These are phyloP conservation scores for Neoscytalidium dimidiatum DNA, from an alignment of 2,329 filamentous ascomycete species.

Conservation along the genomic window DNA sequence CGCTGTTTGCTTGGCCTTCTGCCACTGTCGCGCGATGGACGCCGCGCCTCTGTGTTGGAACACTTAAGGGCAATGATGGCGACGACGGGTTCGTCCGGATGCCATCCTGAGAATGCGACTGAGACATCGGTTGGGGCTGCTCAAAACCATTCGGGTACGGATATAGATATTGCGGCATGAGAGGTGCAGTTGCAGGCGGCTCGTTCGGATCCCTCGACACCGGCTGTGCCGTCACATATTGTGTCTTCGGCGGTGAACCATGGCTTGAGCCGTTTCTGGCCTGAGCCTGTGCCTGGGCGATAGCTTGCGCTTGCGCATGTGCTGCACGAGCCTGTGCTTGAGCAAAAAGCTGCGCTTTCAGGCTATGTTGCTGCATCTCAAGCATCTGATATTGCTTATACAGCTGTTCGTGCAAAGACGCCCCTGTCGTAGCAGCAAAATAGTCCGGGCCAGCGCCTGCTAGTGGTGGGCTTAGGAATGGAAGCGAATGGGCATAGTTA, in stretches of 20 bases:
- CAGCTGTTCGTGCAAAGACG: conserved; percentile 51
- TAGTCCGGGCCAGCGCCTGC: conserved; percentile 43
- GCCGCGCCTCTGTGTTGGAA: conserved; percentile 45
- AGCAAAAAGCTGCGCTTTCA: conserved; percentile 37
- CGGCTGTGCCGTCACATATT: conserved; percentile 16
- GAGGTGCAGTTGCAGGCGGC: conserved; percentile 29
- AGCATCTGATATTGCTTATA: conserved; percentile 52
- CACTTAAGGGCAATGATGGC: conserved; percentile 46
- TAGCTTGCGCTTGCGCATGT: conserved; percentile 37
- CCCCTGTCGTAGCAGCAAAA: conserved; percentile 41
- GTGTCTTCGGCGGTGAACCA: conserved; percentile 15
- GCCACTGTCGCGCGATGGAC: conserved; percentile 46
- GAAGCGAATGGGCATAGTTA: conserved; percentile 42
- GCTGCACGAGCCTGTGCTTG: conserved; percentile 30
- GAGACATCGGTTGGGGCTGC: conserved; percentile 38
- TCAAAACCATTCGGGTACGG: conserved; percentile 49
- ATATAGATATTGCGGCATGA: conserved; percentile 44
- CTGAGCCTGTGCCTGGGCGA: conserved; percentile 30
- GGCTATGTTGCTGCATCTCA: conserved; percentile 43
- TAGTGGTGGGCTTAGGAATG: conserved; percentile 46
- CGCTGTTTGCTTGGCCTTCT: conserved; percentile 41
- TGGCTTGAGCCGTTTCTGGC: conserved; percentile 18
- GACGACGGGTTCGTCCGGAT: conserved; percentile 51
- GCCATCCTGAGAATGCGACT: conserved; percentile 44
- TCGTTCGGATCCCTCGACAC: conserved; percentile 4